A percentile compares a stretch with the other conserved stretches of the same genome.
phyloP scores from a whole-genome alignment of 2,329 filamentous ascomycete species.

The Cryphonectria parasitica region DNA sequence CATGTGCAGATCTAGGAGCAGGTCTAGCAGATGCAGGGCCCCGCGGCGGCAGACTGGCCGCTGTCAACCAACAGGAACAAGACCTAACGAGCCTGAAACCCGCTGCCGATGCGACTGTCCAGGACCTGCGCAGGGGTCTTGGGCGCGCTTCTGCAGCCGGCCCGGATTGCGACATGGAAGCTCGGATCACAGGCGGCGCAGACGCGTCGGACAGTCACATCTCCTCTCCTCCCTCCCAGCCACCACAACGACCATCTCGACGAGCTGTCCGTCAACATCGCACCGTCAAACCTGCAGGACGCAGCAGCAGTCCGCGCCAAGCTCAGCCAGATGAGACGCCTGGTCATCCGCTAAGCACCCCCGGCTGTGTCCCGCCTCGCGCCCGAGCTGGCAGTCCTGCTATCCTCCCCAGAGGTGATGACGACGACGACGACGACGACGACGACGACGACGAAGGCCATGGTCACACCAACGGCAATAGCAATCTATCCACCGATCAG shows the following conservation, averaged over 20 bases:
- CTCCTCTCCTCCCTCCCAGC: background rate
- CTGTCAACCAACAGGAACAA: background rate
- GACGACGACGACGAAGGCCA: background rate
- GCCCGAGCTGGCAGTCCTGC: slow-evolving; percentile 2
- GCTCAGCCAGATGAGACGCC: background rate
- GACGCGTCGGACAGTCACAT: slow-evolving; percentile 27
- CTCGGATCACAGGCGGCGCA: background rate
- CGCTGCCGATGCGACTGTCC: slow-evolving; percentile 18
- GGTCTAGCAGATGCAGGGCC: background rate
- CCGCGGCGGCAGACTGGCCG: background rate
- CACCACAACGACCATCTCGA: background rate
- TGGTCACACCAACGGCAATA: background rate
- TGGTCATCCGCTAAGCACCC: background rate
- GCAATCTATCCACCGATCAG: background rate
- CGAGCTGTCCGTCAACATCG: background rate
- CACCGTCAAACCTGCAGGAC: background rate
- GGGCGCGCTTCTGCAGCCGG: slow-evolving; percentile 1
- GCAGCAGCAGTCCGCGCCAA: background rate
- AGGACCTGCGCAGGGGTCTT: slow-evolving; percentile 4
- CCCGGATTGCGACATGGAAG: slow-evolving; percentile 1
- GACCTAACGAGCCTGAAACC: slow-evolving; percentile 19
- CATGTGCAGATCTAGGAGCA: background rate
- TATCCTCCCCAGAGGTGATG: background rate
- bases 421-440: slow-evolving; percentile 2
- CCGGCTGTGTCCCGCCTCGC: background rate